phyloP scores from a whole-genome alignment of 2,329 filamentous ascomycete species.

The Teratosphaeria viscida region DNA sequence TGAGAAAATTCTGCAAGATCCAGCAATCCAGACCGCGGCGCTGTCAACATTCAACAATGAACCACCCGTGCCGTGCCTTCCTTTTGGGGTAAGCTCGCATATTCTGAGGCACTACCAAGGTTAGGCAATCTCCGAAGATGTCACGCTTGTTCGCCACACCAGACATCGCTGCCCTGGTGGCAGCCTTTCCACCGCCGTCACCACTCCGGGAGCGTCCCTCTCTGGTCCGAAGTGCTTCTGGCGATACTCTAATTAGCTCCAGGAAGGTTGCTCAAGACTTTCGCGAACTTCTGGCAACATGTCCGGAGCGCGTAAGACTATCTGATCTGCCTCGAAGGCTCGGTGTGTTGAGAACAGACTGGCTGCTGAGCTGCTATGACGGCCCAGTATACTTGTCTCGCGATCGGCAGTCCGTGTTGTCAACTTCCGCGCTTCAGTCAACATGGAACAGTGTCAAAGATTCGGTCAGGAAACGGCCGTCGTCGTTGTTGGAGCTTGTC shows the following conservation, averaged over 20 bases:
- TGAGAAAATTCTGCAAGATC: background rate
- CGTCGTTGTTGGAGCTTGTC: background rate
- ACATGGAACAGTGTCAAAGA: constrained; percentile 5
- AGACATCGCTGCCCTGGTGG: constrained; percentile 18
- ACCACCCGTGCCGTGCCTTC: background rate
- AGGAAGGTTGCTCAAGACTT: constrained; percentile 5
- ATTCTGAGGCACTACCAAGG: background rate
- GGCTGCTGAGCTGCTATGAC: constrained; percentile 5
- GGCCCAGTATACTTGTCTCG: constrained; percentile 2
- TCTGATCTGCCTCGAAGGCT: constrained; percentile 8
- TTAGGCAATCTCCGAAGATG: constrained; percentile 5
- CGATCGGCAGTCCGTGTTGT: constrained; percentile 3
- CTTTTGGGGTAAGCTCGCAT: background rate
- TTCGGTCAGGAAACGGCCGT: background rate
- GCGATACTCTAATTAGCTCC: constrained; percentile 12
- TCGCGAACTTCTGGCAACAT: constrained; percentile 6
- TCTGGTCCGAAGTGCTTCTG: constrained; percentile 14
- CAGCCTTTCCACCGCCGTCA: constrained; percentile 14
- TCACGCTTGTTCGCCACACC: constrained; percentile 16
- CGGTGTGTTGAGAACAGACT: constrained; percentile 7
- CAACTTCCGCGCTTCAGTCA: constrained; percentile 2
- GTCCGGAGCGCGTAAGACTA: constrained; percentile 6
- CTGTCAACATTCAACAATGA: background rate
- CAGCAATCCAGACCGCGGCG: background rate
- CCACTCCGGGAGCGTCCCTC: constrained; percentile 10